A percentile compares a stretch with the other conserved stretches of the same genome.
phyloP scores from a whole-genome alignment of 208 protist genomes.

The Vickermania spadyakhi region DNA sequence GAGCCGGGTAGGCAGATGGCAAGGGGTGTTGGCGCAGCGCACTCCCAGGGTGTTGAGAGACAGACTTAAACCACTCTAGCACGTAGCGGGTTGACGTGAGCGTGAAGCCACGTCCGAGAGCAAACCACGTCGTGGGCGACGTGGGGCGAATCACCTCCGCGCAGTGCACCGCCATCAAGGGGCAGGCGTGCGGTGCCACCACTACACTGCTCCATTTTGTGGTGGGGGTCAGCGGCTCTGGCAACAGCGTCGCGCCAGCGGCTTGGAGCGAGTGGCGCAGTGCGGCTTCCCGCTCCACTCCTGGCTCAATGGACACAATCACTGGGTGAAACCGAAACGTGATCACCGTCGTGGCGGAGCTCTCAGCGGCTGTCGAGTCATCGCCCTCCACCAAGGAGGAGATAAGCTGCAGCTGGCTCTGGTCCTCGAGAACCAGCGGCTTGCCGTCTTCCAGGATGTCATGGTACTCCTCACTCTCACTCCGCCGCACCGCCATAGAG shows the following conservation, averaged over 20 bases:
- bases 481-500: too few species aligned
- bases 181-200: not conserved
- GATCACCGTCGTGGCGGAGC: not conserved
- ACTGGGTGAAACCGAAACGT: not conserved
- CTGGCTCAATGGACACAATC: not conserved
- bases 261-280: not conserved
- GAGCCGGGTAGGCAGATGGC: constrained; percentile 47
- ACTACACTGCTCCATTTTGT: not conserved
- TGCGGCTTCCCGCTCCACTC: not conserved
- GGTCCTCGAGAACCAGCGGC: too few species aligned
- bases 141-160: not conserved
- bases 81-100: constrained; percentile 64
- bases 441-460: too few species aligned
- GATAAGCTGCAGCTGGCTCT: too few species aligned
- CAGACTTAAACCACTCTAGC: constrained; percentile 66
- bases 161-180: not conserved
- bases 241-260: not conserved
- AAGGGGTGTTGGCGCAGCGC: constrained; percentile 59
- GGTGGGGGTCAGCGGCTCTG: not conserved
- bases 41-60: constrained; percentile 36
- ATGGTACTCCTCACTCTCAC: too few species aligned
- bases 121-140: constrained; percentile 6
- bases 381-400: too few species aligned
- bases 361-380: too few species aligned
- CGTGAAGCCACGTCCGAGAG: constrained; percentile 60